Evolutionary conservation across 192 early-diverging fungal genomes (phyloP), one percentile per base, ranked within the genome.

Genomic region (Mortierella antarctica): DNA sequence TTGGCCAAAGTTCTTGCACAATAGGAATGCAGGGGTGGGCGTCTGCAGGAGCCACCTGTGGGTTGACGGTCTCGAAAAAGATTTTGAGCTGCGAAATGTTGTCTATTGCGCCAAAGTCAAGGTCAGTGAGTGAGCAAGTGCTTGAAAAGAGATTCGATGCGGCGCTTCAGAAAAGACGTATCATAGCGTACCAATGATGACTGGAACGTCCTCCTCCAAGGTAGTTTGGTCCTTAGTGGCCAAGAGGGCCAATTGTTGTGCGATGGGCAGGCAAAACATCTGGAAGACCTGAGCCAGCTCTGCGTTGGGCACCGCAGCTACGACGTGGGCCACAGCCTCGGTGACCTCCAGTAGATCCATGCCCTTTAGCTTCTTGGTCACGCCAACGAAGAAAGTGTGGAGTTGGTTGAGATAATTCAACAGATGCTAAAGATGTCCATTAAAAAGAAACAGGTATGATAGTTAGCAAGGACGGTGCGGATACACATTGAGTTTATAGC

Each of bases 251-350:
- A 96, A 64, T 49, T 88, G 75, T 59, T 93, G 89, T 8, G 92
- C 95, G 39, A 94, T 84, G 12, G 94, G 93, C 9, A 90, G 63
- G 69, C 89, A 92, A 73, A 95, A 96, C 74, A 86, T 84, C 57
- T 91, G 85, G 51, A 96, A 72, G n/a, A 91, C 89, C 41, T 89
- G 78, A 13, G 86, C 68, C 21, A 92, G 63, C 53, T 89, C 84
- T 18, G 82, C 66, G 3, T 86, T 73, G 47, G 94, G 94, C 20
- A 96, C 91, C 7, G 91, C 93, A n/a, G 88, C 91, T 48, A 97
- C 85, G 13, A 98, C 92, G 61, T 96, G 92, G 1, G 97, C 92
- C 47, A 99, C 90, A 2, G 94, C 98, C 66, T 94, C 92, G 1
- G 95, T 94, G 12, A 99, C 88, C 53, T 97, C 95, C 9, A 87